phyloP scores from a whole-genome alignment of 306 rosid genomes.

The Acacia melanoxylon region DNA sequence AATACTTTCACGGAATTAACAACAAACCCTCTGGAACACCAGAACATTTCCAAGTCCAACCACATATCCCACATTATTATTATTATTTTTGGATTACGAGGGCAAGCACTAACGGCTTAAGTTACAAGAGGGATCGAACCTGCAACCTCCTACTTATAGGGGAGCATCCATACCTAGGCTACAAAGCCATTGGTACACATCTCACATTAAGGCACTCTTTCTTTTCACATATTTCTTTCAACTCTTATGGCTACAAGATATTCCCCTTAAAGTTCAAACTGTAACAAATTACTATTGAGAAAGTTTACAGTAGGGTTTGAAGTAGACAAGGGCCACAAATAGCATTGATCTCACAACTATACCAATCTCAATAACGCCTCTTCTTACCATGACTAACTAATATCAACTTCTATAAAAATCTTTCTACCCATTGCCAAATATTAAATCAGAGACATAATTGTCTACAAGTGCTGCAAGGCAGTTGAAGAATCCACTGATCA shows the following conservation, averaged over 20 bases:
- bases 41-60: not conserved
- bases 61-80: not conserved
- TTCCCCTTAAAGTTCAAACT: not conserved
- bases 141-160: too few relatives aligned
- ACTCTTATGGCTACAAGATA: not conserved
- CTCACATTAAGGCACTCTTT: not conserved
- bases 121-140: too few relatives aligned
- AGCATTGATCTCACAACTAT: not conserved
- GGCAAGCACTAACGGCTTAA: too few relatives aligned
- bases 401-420: not conserved
- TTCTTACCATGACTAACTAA: not conserved
- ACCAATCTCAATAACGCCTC: not conserved
- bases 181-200: not conserved
- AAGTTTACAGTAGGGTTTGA: not conserved
- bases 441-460: not conserved
- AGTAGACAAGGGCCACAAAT: not conserved
- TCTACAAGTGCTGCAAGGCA: not conserved
- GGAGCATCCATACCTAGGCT: too few relatives aligned
- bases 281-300: not conserved
- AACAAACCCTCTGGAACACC: not conserved
- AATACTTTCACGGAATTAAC: conserved; percentile 4
- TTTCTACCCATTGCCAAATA: conserved; percentile 1
- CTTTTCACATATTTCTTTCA: not conserved
- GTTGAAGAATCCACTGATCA: not conserved
- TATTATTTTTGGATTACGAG: too few relatives aligned